These are phyloP conservation scores for Exophiala spinifera DNA, from an alignment of 2,329 filamentous ascomycete species.

Conservation along the genomic window DNA sequence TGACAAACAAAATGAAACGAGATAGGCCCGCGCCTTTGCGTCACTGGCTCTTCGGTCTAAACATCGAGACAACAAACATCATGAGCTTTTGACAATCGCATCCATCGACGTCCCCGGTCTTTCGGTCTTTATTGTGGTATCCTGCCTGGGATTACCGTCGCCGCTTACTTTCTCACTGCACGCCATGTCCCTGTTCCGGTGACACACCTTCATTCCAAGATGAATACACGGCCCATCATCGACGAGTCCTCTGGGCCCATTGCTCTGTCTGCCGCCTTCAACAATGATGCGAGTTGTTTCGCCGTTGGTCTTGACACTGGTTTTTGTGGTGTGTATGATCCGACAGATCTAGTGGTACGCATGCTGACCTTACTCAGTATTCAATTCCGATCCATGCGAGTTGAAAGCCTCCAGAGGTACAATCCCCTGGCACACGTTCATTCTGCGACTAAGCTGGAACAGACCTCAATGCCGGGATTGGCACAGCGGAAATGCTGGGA, in stretches of 20 bases:
- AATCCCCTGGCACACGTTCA: background rate
- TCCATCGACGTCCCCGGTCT: background rate
- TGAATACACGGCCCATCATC: constrained; percentile 88
- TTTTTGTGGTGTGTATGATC: constrained; percentile 64
- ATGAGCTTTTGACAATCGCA: constrained; percentile 7
- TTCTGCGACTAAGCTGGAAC: constrained; percentile 5
- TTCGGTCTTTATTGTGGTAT: background rate
- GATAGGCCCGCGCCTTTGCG: constrained; percentile 2
- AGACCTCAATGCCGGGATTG: constrained; percentile 81
- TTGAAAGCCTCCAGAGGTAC: constrained; percentile 62
- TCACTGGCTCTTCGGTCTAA: background rate
- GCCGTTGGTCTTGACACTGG: constrained; percentile 82
- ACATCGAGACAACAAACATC: background rate
- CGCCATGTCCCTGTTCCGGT: constrained; percentile 9
- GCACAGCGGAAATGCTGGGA: constrained; percentile 80
- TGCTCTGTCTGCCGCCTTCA: constrained; percentile 82
- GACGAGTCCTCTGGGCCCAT: constrained; percentile 70
- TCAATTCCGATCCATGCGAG: constrained; percentile 68
- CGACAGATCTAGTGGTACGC: no score
- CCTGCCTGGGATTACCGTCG: background rate
- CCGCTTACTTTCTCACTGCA: background rate
- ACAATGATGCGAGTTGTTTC: constrained; percentile 80
- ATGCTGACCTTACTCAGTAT: constrained; percentile 51
- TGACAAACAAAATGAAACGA: no score
- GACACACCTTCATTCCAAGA: constrained; percentile 38